Evolutionary conservation across 441 rosid genomes (phyloP).

Genomic region (Eutrema salsugineum): DNA sequence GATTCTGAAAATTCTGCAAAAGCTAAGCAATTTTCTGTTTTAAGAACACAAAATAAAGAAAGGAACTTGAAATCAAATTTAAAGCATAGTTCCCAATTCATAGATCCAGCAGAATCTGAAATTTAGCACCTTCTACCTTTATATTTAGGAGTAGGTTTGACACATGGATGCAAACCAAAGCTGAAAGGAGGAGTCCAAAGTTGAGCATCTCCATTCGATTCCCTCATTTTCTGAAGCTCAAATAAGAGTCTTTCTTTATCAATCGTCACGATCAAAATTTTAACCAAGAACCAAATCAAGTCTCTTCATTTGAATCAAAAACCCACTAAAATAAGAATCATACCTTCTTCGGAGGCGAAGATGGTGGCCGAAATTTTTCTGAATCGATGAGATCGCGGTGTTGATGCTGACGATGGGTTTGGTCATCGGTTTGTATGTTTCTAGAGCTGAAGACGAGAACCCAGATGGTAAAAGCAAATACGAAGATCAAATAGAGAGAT

Average conservation of each 20-base stretch:
- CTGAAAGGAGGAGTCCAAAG: constrained; percentile 67
- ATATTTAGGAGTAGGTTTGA: constrained; percentile 57
- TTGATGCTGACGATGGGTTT: constrained; percentile 16
- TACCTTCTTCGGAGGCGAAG: constrained; percentile 34
- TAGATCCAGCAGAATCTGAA: neutral
- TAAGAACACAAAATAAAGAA: neutral
- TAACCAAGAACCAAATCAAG: neutral
- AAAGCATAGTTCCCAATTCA: neutral
- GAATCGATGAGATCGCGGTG: constrained; percentile 23
- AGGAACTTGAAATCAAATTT: neutral
- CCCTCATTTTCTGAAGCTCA: constrained; percentile 37
- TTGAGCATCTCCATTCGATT: constrained; percentile 26
- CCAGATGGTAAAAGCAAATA: constrained; percentile 48
- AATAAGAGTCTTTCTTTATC: neutral
- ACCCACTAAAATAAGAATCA: neutral
- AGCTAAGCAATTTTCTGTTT: neutral
- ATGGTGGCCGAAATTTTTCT: constrained; percentile 7
- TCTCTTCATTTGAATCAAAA: neutral
- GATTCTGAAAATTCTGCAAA: constrained; percentile 53
- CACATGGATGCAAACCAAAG: constrained; percentile 67
- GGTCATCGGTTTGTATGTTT: constrained; percentile 44
- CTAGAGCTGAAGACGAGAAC: constrained; percentile 42
- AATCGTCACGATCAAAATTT: neutral
- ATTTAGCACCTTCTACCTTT: constrained; percentile 40
- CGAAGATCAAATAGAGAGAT: constrained; percentile 42